Conservation (phyloP, 164 flowering plant species). For the Nelumbo lutea region DNA sequence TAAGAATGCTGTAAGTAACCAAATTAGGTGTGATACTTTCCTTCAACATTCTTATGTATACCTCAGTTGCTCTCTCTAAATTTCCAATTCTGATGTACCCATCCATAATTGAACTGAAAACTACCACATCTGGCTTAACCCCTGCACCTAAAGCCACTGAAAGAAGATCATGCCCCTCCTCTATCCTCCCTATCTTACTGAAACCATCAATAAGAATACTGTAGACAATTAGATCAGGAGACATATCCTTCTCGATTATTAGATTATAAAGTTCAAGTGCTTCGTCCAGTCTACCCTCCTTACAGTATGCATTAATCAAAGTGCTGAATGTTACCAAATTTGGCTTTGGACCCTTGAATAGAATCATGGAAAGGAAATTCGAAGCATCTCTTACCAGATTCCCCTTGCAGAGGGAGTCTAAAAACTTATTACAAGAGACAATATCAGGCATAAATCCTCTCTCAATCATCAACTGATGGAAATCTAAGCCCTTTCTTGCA, state of each 20-base stretch:
- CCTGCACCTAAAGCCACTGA: constrained; percentile 29
- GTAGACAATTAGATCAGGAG: constrained; percentile 44
- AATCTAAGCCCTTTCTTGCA: constrained; percentile 18
- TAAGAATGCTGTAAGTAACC: constrained; percentile 42
- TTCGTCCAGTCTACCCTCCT: constrained; percentile 29
- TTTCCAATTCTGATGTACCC: constrained; percentile 37
- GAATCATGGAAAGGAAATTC: constrained; percentile 23
- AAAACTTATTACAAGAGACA: constrained; percentile 36
- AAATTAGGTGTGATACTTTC: constrained; percentile 37
- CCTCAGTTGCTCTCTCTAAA: constrained; percentile 26
- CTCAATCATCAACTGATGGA: constrained; percentile 26
- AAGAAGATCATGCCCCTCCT: constrained; percentile 33
- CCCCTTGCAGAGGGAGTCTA: constrained; percentile 30
- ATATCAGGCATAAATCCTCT: constrained; percentile 23
- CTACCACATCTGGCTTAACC: constrained; percentile 41
- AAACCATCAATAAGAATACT: constrained; percentile 40
- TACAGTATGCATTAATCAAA: constrained; percentile 32
- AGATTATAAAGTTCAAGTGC: constrained; percentile 36
- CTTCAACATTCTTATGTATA: constrained; percentile 31
- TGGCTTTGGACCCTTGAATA: constrained; percentile 36
- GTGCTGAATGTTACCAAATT: constrained; percentile 41
- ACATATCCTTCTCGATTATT: constrained; percentile 31
- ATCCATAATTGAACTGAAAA: constrained; percentile 45
- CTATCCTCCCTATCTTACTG: constrained; percentile 31
- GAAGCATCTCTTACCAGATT: constrained; percentile 20